Conservation (phyloP, 2,329 filamentous ascomycete genomes). For the Drechslerella coelobrocha region DNA sequence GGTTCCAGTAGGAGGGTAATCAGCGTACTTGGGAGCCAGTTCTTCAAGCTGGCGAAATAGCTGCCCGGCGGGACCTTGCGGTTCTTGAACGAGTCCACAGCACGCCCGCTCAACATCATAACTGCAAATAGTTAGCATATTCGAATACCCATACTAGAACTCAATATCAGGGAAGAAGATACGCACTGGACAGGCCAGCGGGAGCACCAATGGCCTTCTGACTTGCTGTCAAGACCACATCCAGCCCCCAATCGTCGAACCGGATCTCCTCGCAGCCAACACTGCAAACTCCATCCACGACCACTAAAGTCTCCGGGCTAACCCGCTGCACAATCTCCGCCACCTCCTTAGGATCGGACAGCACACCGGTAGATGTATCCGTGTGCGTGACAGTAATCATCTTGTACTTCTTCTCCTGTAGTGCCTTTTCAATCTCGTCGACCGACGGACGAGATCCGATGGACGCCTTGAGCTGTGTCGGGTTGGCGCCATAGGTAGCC, state of each 20-base stretch:
- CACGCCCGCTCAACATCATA: slow-evolving; percentile 87
- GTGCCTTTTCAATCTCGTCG: slow-evolving; percentile 82
- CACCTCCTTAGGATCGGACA: slow-evolving; percentile 86
- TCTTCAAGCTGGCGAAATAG: slow-evolving; percentile 96
- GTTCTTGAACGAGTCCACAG: slow-evolving; percentile 78
- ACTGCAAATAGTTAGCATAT: slow-evolving; percentile 58
- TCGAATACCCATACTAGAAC: not conserved
- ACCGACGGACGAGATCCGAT: slow-evolving; percentile 88
- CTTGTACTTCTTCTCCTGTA: slow-evolving; percentile 93
- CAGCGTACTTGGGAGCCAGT: slow-evolving; percentile 86
- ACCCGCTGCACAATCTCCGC: slow-evolving; percentile 82
- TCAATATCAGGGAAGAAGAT: not conserved
- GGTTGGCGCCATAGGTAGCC: slow-evolving; percentile 85
- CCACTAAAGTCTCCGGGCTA: slow-evolving; percentile 86
- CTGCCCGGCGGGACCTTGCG: slow-evolving; percentile 81
- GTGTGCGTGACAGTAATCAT: slow-evolving; percentile 93
- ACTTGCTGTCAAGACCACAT: slow-evolving; percentile 89
- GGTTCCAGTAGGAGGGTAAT: not conserved
- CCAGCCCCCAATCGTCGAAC: slow-evolving; percentile 93
- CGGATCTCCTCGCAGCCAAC: slow-evolving; percentile 94
- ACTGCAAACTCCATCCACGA: slow-evolving; percentile 96
- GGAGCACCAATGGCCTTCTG: slow-evolving; percentile 98
- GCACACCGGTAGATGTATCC: slow-evolving; percentile 93
- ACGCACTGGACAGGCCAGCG: slow-evolving; percentile 77
- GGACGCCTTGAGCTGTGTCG: slow-evolving; percentile 85